phyloP scores from a whole-genome alignment of 2,329 filamentous ascomycete species.

The Waltergamsia citrina region DNA sequence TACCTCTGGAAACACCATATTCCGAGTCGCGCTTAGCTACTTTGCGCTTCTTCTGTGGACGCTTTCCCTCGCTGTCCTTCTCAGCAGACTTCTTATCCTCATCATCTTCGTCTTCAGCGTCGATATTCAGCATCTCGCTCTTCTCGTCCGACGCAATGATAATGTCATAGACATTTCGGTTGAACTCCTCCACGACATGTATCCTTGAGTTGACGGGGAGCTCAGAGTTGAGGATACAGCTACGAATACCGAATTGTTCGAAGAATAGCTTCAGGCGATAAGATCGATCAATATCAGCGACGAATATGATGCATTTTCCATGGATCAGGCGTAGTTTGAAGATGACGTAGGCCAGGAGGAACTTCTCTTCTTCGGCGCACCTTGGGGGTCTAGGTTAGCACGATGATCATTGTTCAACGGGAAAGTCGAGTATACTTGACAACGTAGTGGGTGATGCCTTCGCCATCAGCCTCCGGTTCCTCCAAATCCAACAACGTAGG shows the following conservation, averaged over 20 bases:
- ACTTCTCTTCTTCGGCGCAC: conserved; percentile 96
- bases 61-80: conserved; percentile 8
- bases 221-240: conserved; percentile 89
- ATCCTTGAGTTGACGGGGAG: conserved; percentile 86
- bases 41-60: conserved; percentile 52
- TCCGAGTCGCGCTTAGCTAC: conserved; percentile 65
- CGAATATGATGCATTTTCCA: conserved; percentile 68
- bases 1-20: conserved; percentile 85
- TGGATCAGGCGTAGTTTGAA: conserved; percentile 92
- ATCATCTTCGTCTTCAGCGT: conserved; percentile 26
- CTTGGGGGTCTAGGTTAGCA: conserved; percentile 25
- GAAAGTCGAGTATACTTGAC: conserved; percentile 50
- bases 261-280: conserved; percentile 92
- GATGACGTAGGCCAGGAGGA: conserved; percentile 83
- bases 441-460: conserved; percentile 76
- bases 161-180: conserved; percentile 93
- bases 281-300: conserved; percentile 76
- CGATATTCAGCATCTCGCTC: conserved; percentile 58
- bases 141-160: conserved; percentile 88
- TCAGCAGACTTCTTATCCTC: conserved; percentile 12
- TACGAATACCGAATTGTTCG: conserved; percentile 93
- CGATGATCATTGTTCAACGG: neutral
- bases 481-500: conserved; percentile 75
- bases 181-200: conserved; percentile 96
- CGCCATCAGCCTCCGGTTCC: conserved; percentile 67